phyloP scores from a whole-genome alignment of 352 stramenopile genomes.

The Elongisporangium prolatum region DNA sequence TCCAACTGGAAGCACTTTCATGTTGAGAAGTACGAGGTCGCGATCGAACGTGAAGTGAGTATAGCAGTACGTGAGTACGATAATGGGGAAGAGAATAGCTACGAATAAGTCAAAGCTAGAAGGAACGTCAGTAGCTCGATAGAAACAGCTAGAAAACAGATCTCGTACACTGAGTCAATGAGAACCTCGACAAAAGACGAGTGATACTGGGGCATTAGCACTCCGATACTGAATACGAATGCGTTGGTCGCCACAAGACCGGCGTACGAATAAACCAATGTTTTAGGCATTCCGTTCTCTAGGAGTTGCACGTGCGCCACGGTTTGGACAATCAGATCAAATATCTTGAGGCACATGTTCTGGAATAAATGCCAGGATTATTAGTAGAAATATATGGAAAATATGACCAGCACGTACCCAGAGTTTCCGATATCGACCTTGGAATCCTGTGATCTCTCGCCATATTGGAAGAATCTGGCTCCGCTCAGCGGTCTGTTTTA shows the following conservation, averaged over 20 bases:
- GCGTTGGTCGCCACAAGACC: background rate
- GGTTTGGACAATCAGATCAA: constrained; percentile 12
- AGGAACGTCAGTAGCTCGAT: too few species aligned
- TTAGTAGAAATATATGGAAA: too few species aligned
- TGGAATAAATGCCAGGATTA: constrained; percentile 1
- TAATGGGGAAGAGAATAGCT: constrained; percentile 18
- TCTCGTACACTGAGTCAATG: constrained; percentile 11
- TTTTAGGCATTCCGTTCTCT: constrained; percentile 9
- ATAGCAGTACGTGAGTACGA: constrained; percentile 14
- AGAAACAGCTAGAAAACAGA: background rate
- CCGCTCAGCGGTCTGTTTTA: background rate
- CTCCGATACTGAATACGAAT: background rate
- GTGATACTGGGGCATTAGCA: background rate
- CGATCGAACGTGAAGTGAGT: constrained; percentile 21
- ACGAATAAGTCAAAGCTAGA: constrained; percentile 21
- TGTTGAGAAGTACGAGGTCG: constrained; percentile 11
- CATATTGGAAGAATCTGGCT: background rate
- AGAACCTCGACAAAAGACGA: constrained; percentile 18
- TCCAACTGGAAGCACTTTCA: constrained; percentile 4
- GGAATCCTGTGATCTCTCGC: background rate
- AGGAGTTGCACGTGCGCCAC: constrained; percentile 20
- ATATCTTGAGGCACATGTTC: constrained; percentile 15
- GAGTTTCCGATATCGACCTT: background rate
- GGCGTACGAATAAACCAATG: constrained; percentile 2
- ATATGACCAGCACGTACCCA: background rate